These are phyloP conservation scores for Neonectria neomacrospora DNA, from an alignment of 2,329 filamentous ascomycete species.

Conservation along the genomic window DNA sequence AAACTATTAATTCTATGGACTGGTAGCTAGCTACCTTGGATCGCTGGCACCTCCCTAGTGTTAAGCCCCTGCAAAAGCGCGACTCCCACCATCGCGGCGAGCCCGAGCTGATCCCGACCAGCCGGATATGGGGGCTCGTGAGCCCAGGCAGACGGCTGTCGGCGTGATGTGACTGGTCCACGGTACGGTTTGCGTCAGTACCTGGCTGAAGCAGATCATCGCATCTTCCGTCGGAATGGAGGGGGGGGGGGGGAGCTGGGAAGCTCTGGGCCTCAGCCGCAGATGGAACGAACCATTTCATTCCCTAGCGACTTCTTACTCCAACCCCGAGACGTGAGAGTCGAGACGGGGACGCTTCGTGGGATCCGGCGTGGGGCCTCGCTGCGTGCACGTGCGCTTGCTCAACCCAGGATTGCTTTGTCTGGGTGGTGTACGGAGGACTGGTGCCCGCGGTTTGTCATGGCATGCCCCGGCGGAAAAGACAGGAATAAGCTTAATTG, in stretches of 20 bases:
- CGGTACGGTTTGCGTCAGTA: constrained; percentile 14
- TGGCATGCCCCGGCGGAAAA: background rate
- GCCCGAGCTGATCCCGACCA: constrained; percentile 16
- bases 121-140: background rate
- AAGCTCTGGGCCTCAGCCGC: constrained; percentile 9
- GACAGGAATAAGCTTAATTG: constrained; percentile 39
- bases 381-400: constrained; percentile 9
- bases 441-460: background rate
- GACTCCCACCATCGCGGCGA: constrained; percentile 9
- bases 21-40: background rate
- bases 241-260: background rate
- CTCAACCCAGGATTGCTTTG: background rate
- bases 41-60: background rate
- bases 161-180: constrained; percentile 6
- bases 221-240: background rate
- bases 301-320: background rate
- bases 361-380: constrained; percentile 1
- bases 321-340: background rate
- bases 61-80: background rate
- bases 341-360: constrained; percentile 3
- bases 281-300: background rate
- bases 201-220: constrained; percentile 26
- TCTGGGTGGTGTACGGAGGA: background rate
- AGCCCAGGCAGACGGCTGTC: constrained; percentile 9
- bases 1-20: background rate